A percentile compares a stretch with the other conserved stretches of the same genome.
phyloP scores from a whole-genome alignment of 257 asterid species.

The Jaltomata sinuosa region DNA sequence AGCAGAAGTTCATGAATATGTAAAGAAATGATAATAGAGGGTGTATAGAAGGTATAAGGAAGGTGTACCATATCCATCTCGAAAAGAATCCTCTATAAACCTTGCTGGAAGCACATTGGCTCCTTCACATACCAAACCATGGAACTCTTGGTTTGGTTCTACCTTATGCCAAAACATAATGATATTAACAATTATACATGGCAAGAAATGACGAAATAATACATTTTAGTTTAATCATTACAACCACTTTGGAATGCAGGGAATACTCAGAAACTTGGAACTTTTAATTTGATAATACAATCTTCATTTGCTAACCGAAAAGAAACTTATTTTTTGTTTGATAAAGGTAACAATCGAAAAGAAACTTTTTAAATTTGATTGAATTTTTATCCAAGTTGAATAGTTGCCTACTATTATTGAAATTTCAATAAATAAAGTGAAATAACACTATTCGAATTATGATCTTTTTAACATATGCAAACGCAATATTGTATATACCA shows the following conservation, averaged over 20 bases:
- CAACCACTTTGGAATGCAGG: background rate
- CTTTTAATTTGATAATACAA: background rate
- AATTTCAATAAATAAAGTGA: background rate
- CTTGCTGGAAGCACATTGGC: slow-evolving; percentile 91
- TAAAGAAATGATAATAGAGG: background rate
- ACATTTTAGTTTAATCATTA: background rate
- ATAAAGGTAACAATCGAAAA: too few relatives aligned
- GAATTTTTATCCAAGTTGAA: background rate
- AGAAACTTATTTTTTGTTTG: background rate
- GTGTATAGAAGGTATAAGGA: background rate
- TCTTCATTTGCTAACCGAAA: background rate
- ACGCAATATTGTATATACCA: background rate
- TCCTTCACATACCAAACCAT: slow-evolving; percentile 97
- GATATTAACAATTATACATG: slow-evolving; percentile 15
- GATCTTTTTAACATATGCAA: background rate
- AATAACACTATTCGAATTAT: background rate
- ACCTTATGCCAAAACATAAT: slow-evolving; percentile 62
- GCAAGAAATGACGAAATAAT: background rate
- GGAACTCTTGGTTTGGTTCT: slow-evolving; percentile 99
- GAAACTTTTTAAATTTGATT: background rate
- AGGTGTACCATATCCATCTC: slow-evolving; percentile 82
- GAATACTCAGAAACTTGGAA: background rate
- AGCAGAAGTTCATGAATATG: background rate
- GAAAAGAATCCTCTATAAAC: slow-evolving; percentile 90
- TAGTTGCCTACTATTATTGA: background rate